phyloP scores from a whole-genome alignment of 371 early-diverging fungal genomes.

The Saksenaea oblongispora region DNA sequence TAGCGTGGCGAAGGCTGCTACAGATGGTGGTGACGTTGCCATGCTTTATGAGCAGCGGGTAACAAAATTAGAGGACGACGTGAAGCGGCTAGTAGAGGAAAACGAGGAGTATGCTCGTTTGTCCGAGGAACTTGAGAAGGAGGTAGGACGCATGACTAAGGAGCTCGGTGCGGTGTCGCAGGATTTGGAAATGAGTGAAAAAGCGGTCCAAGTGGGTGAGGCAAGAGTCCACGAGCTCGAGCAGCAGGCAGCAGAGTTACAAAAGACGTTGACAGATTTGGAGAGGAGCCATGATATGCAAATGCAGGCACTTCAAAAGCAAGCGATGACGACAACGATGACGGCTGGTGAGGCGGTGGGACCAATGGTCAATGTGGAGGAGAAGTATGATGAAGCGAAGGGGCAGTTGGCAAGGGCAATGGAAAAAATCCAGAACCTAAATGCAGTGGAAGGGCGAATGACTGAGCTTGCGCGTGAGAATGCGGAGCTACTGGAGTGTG shows the following conservation, averaged over 20 bases:
- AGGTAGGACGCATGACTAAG: constrained; percentile 27
- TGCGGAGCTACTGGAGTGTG: constrained; percentile 16
- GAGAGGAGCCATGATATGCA: background rate
- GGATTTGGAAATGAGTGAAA: constrained; percentile 21
- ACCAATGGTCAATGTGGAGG: background rate
- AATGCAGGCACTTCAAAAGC: background rate
- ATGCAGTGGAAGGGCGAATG: background rate
- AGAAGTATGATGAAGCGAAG: background rate
- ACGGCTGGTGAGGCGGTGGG: background rate
- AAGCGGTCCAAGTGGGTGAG: constrained; percentile 2
- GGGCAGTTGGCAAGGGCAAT: background rate
- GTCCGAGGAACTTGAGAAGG: constrained; percentile 33
- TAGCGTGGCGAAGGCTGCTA: background rate
- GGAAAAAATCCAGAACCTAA: background rate
- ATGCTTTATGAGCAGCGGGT: constrained; percentile 16
- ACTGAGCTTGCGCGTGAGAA: constrained; percentile 12
- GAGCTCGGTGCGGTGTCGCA: constrained; percentile 20
- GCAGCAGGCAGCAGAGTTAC: background rate
- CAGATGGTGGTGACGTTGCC: background rate
- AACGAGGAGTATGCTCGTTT: constrained; percentile 32
- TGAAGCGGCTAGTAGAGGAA: constrained; percentile 29
- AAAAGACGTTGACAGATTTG: background rate
- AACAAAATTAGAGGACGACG: constrained; percentile 14
- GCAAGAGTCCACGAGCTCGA: background rate
- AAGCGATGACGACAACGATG: background rate